Evolutionary conservation across 208 protist species (phyloP), one percentile per base, ranked within the genome.

Genomic region (Crithidia acanthocephali): DNA sequence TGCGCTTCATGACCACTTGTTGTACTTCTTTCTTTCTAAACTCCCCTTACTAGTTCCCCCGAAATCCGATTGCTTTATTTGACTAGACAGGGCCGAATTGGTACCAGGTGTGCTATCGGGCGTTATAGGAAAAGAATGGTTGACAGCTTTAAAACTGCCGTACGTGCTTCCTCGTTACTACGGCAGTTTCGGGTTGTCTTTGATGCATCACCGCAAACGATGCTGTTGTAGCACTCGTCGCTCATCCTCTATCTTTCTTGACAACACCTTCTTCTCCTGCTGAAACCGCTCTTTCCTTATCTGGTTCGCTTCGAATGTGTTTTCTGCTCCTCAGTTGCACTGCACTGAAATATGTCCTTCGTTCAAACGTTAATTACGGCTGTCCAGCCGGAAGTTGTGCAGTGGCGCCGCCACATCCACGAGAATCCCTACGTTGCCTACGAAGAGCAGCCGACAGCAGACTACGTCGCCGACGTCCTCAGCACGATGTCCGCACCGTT

Each of bases 341-440:
- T 47, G 44, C 56, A 60, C 44, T 23, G 20, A n/a, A 42, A 42
- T 13, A 42, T 13, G 9, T 42, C 6, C 37, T 47, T 6, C 37
- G 9, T 42, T n/a, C n/a, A n/a, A n/a, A n/a, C n/a, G n/a, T 45
- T 72, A 23, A 74, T 51, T 56, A 67, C 72, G 2, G 59, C 52
- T 18, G 50, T 80, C 13, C 35, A 76, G 2, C 37, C 37, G 37
- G 72, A 88, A 57, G 83, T 87, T 27, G 80, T 93, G 51, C 78
- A 80, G 71, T 94, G 86, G 85, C 86, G 89, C 63, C 89, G 86
- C 50, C 75, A 94, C 80, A 89, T 92, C 45, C 89, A 94, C 74
- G 71, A 73, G 45, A 68, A 88, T 32, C 86, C 86, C 9, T 85
- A 81, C 40, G 72, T 94, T 37, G 79, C 47, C 28, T 84, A 89